Base-by-base conservation (phyloP, 2,329 filamentous ascomycete species). In the Diaporthe australafricana region DNA sequence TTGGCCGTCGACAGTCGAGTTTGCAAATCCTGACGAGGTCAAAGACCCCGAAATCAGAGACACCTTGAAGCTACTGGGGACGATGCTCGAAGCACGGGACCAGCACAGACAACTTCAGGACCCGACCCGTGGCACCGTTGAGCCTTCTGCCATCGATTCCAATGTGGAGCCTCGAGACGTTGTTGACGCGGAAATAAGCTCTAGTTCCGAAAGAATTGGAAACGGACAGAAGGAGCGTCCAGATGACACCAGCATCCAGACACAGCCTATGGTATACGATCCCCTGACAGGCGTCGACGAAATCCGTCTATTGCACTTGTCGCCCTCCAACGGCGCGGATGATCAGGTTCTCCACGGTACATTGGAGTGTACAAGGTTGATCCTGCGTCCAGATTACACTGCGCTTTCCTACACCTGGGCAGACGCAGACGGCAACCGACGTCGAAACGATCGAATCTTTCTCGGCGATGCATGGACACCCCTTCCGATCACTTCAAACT, bases 331-430 rank as follows among this genome's bases (percentile, higher is more conserved):
- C 3, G 17, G 14, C 22, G 22, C 55, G 27, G 14, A 42, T 40
- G 55, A 57, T 42, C 35, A 40, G n/a, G 14, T 57, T 11, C 55
- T 57, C 8, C 55, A 57, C 38, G 55, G 55, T 4, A 17, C 6
- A 8, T 27, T 57, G 20, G 35, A 40, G 35, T 40, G 5, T 22
- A 57, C 35, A 22, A 25, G 7, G 5, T n/a, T 57, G 17, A 40
- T n/a, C 14, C 14, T 20, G 1, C 35, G 55, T 12, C 55, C 35
- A 42, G 22, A 40, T 0, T 57, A 42, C 7, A 42, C 35, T 7
- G 55, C 55, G 16, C 12, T 57, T n/a, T 57, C 55, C 4, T 57
- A 57, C 4, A 57, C 55, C 5, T 57, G 55, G 55, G 35, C 55
- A 17, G 35, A 57, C 4, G 38, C 32, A 16, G 35, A 57, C 11